Evolutionary conservation across 495 filamentous ascomycete genomes (phyloP), one percentile per base, ranked within the genome.

Genomic region (Aspergillus bridgeri): DNA sequence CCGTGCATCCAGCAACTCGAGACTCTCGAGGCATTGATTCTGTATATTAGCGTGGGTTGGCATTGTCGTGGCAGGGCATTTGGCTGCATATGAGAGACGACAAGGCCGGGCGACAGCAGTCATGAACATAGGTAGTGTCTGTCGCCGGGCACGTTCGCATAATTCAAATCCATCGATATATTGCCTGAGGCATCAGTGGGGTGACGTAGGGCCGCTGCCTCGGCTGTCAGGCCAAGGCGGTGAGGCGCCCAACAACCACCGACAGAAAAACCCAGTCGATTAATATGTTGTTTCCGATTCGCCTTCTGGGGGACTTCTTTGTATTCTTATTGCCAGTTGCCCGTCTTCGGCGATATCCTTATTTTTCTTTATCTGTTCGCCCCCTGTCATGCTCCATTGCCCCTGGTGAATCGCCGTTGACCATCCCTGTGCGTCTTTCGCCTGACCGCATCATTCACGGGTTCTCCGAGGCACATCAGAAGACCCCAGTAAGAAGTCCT

Each of bases 1-100:
- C 53, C 65, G 56, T 62, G 65, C 71, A 71, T 69, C 46, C 54
- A 60, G 64, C 56, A 54, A 58, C 61, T 54, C 50, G 56, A 46
- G 54, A 60, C 45, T 53, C 59, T 48, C 56, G 61, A 55, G 48
- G 42, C 60, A 61, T 65, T 67, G 67, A 64, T 70, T 65, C 62
- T 77, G 73, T 77, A 77, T 70, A 75, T 74, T 77, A 77, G 70
- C 70, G 61, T 64, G 54, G 65, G 63, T 62, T 59, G 53, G 55
- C 51, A 64, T 61, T 61, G 43, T 57, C 46, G 51, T 59, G 46
- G 59, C 54, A 50, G 48, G 48, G 42, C 54, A 51, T 52, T 58
- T 15, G 49, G 51, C 45, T 59, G 59, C 50, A 51, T 52, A 61
- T 54, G 58, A 63, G 60, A 59, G 56, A 60, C 45, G 58, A 63